Base-by-base conservation (phyloP, 1,139 yeast genomes). In the Diutina catenulata region DNA sequence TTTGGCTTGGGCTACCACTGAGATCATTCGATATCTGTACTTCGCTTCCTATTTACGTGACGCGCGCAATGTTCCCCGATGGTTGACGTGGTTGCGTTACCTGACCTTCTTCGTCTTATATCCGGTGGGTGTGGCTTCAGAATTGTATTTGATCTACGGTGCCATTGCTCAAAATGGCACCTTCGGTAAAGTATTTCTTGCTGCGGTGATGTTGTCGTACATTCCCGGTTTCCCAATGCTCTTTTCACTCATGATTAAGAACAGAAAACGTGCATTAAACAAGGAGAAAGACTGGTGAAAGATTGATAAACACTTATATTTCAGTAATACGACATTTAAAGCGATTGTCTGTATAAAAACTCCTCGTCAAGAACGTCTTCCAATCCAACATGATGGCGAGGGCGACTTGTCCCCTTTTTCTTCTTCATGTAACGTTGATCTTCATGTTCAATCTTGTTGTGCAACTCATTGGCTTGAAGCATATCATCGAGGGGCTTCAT, bases 51-150 rank as follows among this genome's bases (percentile, higher is more conserved):
- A 79, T 51, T 64, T 84, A 44, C 59, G 59, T 43, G 67, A 64
- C 20, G 64, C 68, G 4, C 75, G 73, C 2, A 57, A 66, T 1
- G 82, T 87, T 14, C 86, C 93, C 8, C 54, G 57, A 37, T 55
- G 70, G 54, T 65, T 91, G 46, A 72, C 78, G 21, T 74, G 80
- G 71, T 62, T 86, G 48, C 73, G 99, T 53, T 91, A 88, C 64
- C 80, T 83, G 44, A 66, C 88, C 22, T 91, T 91, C 58, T 73
- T 74, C 49, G 74, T 86, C 2, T 67, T 91, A 49, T 91, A 91
- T 52, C 98, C 98, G 19, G 59, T 83, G 26, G 98, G 98, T 5
- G 96, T 91, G 14, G 74, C 82, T 4, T 77, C 93, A 43, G 99
- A 91, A 55, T 68, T 84, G 46, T 52, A 67, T 38, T 74, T 87